These are phyloP conservation scores for Linum trigynum DNA, from an alignment of 345 rosid species.

Conservation along the genomic window DNA sequence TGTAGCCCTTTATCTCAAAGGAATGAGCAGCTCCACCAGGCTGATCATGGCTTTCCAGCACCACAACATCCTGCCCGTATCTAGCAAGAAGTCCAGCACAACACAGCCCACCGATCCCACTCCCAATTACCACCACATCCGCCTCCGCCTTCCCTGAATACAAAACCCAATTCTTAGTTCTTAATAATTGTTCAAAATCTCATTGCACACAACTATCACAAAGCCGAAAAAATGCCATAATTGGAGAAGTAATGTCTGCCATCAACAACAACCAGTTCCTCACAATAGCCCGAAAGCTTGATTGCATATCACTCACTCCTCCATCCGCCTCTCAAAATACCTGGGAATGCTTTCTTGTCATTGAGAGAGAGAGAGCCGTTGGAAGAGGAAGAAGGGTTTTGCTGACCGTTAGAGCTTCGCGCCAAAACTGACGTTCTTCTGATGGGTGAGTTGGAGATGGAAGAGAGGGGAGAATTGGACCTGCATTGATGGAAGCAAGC, in stretches of 20 bases:
- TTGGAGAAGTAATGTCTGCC: background rate
- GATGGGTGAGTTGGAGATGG: conserved; percentile 11
- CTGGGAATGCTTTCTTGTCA: conserved; percentile 29
- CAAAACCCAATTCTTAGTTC: background rate
- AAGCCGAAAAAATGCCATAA: background rate
- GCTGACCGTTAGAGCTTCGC: conserved; percentile 25
- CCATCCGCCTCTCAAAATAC: conserved; percentile 11
- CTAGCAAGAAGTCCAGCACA: conserved; percentile 85
- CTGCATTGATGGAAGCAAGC: background rate
- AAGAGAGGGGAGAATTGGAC: background rate
- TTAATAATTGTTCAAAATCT: background rate
- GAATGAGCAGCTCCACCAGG: conserved; percentile 94
- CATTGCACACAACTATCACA: background rate
- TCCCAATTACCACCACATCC: conserved; percentile 82
- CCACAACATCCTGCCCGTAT: conserved; percentile 67
- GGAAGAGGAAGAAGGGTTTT: conserved; percentile 19
- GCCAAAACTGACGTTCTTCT: conserved; percentile 31
- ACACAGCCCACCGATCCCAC: conserved; percentile 81
- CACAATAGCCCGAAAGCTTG: background rate
- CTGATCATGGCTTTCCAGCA: conserved; percentile 77
- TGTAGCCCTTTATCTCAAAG: conserved; percentile 66
- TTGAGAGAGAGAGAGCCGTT: conserved; percentile 29
- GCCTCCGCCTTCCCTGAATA: conserved; percentile 67
- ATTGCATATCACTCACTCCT: too few relatives aligned
- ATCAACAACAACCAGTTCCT: background rate